Base-by-base conservation (phyloP, 108 stramenopile genomes). In the Fragilariopsis cylindrus region DNA sequence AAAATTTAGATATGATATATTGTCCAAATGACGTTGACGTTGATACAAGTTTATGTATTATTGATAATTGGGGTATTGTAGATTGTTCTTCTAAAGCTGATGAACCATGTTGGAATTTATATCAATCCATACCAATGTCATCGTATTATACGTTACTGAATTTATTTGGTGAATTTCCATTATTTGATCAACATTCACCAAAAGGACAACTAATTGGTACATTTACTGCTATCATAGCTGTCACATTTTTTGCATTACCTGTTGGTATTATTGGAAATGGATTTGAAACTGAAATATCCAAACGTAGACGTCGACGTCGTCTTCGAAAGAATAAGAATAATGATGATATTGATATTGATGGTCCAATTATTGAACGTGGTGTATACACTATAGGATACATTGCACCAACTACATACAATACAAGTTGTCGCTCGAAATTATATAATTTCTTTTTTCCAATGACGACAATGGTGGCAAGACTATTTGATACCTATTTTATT, bases 121-220 rank as follows among this genome's bases (percentile, higher is more conserved):
- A 85, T 73, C 71, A 86, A 48, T 84, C 82, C 54, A 94, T 94
- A 49, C 77, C 90, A 15, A 74, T 80, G 60, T 77, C 92, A 0
- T 81, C 81, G 13, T 97, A 90, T 78, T 97, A 89, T 76, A 78
- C 93, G 3, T 71, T 97, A 40, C 79, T 94, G 53, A 90, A 97
- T 68, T 79, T 97, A 16, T 97, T 96, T 79, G 96, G 96, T 49
- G 96, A 97, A 77, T 97, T 91, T 58, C 94, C 96, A 7, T 76
- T 96, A 9, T 80, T 95, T 57, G 90, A 90, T 69, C 82, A 94
- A 48, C 96, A 95, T 75, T 79, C 75, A 46, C 70, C 79, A 7
- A 75, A 73, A 42, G 96, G 96, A 13, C 84, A 90, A 69, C 42
- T 92, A 50, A 73, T 96, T 2, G 94, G 92, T 2, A 93, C 93